Conservation (phyloP, 2,329 filamentous ascomycete genomes). For the Penicillium sp. region DNA sequence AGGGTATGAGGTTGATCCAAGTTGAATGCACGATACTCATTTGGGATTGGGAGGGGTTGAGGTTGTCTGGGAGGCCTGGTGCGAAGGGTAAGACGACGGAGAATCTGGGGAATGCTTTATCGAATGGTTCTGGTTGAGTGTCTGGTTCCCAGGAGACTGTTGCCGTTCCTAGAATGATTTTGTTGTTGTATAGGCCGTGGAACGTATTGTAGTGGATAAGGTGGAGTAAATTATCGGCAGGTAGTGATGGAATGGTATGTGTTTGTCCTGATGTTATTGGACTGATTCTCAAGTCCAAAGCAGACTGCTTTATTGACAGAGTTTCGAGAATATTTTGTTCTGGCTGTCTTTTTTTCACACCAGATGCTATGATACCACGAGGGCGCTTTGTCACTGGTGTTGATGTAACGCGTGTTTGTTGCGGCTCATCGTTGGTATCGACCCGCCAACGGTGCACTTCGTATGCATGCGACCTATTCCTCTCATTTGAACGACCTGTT, state of each 20-base stretch:
- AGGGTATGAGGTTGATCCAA: conserved; percentile 31
- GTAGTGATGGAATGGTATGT: not conserved
- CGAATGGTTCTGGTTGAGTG: not conserved
- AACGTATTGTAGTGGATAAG: not conserved
- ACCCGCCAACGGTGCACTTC: not conserved
- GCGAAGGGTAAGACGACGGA: not conserved
- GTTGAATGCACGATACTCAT: conserved; percentile 20
- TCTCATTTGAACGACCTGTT: no score
- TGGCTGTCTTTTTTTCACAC: not conserved
- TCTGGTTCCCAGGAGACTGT: not conserved
- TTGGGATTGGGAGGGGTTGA: not conserved
- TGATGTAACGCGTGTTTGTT: not conserved
- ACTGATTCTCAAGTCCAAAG: not conserved
- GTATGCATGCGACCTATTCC: not conserved
- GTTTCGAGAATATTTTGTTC: not conserved
- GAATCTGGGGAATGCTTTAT: not conserved
- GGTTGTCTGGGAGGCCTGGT: not conserved
- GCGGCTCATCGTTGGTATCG: not conserved
- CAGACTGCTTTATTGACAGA: not conserved
- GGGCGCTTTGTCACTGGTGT: not conserved
- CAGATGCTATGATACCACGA: not conserved
- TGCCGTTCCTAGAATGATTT: not conserved
- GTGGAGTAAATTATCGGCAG: not conserved
- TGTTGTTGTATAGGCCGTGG: not conserved
- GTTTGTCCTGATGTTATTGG: not conserved